Conservation (phyloP, 169 alveolate species). For the Cryptosporidium felis region DNA sequence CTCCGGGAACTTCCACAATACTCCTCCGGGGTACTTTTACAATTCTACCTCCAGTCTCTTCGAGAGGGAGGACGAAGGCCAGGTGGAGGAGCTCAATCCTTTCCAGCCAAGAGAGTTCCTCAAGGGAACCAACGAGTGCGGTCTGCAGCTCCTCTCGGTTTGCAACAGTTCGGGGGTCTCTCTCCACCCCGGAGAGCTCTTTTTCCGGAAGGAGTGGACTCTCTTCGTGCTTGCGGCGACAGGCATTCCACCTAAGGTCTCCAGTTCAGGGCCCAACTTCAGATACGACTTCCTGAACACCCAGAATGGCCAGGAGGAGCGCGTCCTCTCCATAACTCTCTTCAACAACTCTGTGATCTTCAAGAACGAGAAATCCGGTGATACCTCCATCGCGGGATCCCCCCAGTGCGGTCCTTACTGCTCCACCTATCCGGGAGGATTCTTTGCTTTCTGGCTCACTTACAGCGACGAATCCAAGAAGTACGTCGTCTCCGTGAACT, state of each 20-base stretch:
- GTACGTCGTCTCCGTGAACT: not conserved
- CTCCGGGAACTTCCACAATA: not conserved
- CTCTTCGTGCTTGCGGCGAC: not conserved
- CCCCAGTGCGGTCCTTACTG: not conserved
- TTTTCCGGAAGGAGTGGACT: slow-evolving; percentile 1
- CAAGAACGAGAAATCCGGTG: not conserved
- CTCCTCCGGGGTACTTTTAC: not conserved
- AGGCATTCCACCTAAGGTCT: not conserved
- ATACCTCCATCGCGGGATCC: not conserved
- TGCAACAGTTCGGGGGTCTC: not conserved
- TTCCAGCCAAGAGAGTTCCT: not conserved
- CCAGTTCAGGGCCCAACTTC: not conserved
- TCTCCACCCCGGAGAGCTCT: not conserved
- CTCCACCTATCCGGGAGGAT: not conserved
- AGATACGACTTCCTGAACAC: not conserved
- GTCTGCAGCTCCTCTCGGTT: slow-evolving; percentile 3
- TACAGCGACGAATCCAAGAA: not conserved
- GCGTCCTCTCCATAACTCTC: not conserved
- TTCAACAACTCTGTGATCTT: not conserved
- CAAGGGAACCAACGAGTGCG: not conserved
- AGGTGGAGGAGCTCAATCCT: not conserved
- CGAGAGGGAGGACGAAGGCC: not conserved
- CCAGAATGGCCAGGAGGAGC: not conserved
- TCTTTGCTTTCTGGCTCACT: slow-evolving; percentile 11
- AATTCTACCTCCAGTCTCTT: not conserved